A percentile compares a stretch with the other conserved stretches of the same genome.
Evolutionary conservation across 1,139 yeast species (phyloP).

Genomic region (Yamadazyma taylorii): DNA sequence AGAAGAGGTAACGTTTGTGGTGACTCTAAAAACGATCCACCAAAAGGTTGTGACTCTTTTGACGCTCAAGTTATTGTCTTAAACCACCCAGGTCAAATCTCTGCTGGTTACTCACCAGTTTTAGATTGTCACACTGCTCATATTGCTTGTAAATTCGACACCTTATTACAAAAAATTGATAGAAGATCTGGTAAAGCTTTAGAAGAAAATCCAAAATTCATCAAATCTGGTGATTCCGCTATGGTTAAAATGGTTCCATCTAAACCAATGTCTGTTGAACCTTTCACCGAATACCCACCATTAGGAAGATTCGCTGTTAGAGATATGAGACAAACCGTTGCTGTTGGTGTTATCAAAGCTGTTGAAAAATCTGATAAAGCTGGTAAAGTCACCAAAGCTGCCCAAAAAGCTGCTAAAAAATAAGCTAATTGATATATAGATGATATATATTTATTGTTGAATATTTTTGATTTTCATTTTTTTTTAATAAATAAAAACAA

Average conservation of each 20-base stretch:
- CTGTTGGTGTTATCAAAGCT: slow-evolving; percentile 99
- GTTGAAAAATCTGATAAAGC: slow-evolving; percentile 94
- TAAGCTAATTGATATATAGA: slow-evolving; percentile 37
- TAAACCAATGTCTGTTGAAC: slow-evolving; percentile 97
- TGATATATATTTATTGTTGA: too few species aligned
- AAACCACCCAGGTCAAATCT: slow-evolving; percentile 93
- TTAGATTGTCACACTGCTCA: slow-evolving; percentile 95
- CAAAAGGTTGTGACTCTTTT: slow-evolving; percentile 80
- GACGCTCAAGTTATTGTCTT: slow-evolving; percentile 86
- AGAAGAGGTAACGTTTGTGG: slow-evolving; percentile 96
- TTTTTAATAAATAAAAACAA: too few species aligned
- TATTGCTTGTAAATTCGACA: slow-evolving; percentile 90
- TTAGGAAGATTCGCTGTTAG: slow-evolving; percentile 99
- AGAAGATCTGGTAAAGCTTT: slow-evolving; percentile 89
- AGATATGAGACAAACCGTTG: slow-evolving; percentile 99
- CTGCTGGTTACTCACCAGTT: slow-evolving; percentile 92
- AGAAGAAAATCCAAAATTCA: slow-evolving; percentile 86
- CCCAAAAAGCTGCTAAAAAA: slow-evolving; percentile 97
- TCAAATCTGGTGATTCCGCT: slow-evolving; percentile 4
- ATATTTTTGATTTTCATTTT: too few species aligned
- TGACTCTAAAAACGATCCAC: slow-evolving; percentile 95
- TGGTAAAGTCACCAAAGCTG: slow-evolving; percentile 99
- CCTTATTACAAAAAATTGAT: slow-evolving; percentile 59
- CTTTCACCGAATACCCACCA: slow-evolving; percentile 97
- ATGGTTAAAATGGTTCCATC: slow-evolving; percentile 82